These are phyloP conservation scores for Fusarium hainanense DNA, from an alignment of 2,329 filamentous ascomycete genomes.

Conservation along the genomic window DNA sequence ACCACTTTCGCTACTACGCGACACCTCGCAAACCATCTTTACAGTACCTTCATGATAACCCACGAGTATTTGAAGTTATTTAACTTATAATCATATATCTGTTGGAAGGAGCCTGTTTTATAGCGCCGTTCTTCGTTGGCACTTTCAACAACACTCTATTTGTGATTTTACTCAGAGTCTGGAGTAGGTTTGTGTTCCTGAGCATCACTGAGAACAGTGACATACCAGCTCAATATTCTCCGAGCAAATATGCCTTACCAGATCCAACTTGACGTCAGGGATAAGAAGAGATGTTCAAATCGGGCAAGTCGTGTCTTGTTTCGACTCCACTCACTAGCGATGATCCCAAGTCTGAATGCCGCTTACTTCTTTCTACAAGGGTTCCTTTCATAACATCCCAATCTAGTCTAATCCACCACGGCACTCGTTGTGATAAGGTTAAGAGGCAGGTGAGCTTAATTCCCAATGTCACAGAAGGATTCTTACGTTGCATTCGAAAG, in stretches of 20 bases:
- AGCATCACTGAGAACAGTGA: background rate
- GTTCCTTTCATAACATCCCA: background rate
- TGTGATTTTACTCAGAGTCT: too few relatives aligned
- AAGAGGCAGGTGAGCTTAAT: background rate
- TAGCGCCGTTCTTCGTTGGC: too few relatives aligned
- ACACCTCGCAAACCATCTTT: too few relatives aligned
- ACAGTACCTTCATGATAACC: too few relatives aligned
- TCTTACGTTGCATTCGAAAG: background rate
- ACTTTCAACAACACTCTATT: too few relatives aligned
- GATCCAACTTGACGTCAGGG: constrained; percentile 10
- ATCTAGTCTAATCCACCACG: background rate
- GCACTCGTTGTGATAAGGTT: background rate
- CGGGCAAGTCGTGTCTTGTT: constrained; percentile 16
- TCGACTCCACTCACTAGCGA: constrained; percentile 7
- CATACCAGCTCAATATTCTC: background rate
- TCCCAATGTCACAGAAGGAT: background rate
- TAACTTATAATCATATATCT: too few relatives aligned
- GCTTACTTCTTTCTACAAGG: background rate
- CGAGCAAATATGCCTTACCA: background rate
- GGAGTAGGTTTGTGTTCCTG: too few relatives aligned
- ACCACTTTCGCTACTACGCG: background rate
- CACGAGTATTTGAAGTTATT: too few relatives aligned
- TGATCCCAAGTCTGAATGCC: background rate
- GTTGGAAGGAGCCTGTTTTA: too few relatives aligned
- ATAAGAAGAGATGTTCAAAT: background rate